These are phyloP conservation scores for Lecanicillium sp. DNA, from an alignment of 2,329 filamentous ascomycete genomes.

Conservation along the genomic window DNA sequence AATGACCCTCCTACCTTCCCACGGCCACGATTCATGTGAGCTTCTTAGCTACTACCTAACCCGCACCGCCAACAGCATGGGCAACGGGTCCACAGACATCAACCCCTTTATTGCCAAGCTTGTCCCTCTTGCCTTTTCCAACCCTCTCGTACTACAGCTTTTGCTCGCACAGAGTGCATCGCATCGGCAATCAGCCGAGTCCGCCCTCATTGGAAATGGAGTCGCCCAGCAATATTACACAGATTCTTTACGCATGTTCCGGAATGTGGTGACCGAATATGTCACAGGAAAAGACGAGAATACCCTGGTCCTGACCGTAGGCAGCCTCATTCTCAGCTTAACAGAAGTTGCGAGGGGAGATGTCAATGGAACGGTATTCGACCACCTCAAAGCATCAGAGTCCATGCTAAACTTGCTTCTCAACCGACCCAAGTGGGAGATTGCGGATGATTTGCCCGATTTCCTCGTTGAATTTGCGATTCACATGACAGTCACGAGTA, in stretches of 20 bases:
- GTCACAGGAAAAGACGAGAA: constrained; percentile 24
- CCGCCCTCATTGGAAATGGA: constrained; percentile 17
- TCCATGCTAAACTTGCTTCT: constrained; percentile 30
- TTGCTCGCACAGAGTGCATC: constrained; percentile 36
- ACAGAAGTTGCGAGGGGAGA: constrained; percentile 39
- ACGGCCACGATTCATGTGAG: constrained; percentile 17
- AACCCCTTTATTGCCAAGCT: constrained; percentile 38
- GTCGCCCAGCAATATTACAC: constrained; percentile 27
- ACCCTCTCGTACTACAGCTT: constrained; percentile 35
- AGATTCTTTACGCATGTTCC: constrained; percentile 26
- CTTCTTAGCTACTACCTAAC: constrained; percentile 36
- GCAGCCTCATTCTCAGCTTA: constrained; percentile 36
- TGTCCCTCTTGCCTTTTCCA: constrained; percentile 35
- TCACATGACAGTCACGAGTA: constrained; percentile 36
- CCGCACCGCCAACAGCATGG: constrained; percentile 37
- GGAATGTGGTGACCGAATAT: constrained; percentile 24
- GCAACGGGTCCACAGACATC: constrained; percentile 35
- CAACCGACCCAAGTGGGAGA: constrained; percentile 19
- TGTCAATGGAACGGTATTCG: constrained; percentile 34
- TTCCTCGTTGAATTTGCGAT: constrained; percentile 41
- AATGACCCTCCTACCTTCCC: constrained; percentile 15
- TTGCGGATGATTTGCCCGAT: constrained; percentile 29
- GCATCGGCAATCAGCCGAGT: constrained; percentile 25
- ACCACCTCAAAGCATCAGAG: constrained; percentile 35
- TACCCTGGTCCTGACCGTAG: constrained; percentile 31